Percentiles rank a stretch among this genome's conserved stretches.
phyloP scores from a whole-genome alignment of 73 alveolate genomes.

The Tetrahymena thermophila region DNA sequence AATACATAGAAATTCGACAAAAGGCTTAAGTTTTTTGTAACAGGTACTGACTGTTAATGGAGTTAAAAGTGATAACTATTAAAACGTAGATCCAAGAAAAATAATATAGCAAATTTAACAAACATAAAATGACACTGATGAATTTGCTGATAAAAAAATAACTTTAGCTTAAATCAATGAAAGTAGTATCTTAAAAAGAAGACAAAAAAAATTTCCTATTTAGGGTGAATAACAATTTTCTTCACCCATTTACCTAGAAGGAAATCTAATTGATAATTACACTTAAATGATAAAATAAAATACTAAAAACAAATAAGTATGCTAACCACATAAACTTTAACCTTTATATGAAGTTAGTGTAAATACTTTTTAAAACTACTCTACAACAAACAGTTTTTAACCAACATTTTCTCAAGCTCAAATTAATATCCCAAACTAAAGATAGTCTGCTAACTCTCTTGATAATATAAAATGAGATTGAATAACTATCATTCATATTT shows the following conservation, averaged over 20 bases:
- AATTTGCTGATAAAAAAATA: not conserved
- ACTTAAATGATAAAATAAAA: not conserved
- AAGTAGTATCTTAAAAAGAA: not conserved
- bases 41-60: not conserved
- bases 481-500: no score
- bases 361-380: not conserved
- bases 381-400: not conserved
- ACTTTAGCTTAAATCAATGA: not conserved
- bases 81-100: not conserved
- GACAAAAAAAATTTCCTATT: not conserved
- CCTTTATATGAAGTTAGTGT: not conserved
- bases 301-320: not conserved
- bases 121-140: not conserved
- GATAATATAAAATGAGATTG: not conserved
- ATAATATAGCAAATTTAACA: not conserved
- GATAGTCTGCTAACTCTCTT: not conserved
- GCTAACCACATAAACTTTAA: not conserved
- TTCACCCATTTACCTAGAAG: not conserved
- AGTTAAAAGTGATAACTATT: not conserved
- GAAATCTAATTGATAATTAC: not conserved
- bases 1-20: not conserved
- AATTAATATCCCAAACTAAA: not conserved
- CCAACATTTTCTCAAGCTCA: not conserved
- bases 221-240: not conserved
- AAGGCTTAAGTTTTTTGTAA: not conserved